Base-by-base conservation (phyloP, 371 early-diverging fungal genomes). In the Chytridiales sp. region DNA sequence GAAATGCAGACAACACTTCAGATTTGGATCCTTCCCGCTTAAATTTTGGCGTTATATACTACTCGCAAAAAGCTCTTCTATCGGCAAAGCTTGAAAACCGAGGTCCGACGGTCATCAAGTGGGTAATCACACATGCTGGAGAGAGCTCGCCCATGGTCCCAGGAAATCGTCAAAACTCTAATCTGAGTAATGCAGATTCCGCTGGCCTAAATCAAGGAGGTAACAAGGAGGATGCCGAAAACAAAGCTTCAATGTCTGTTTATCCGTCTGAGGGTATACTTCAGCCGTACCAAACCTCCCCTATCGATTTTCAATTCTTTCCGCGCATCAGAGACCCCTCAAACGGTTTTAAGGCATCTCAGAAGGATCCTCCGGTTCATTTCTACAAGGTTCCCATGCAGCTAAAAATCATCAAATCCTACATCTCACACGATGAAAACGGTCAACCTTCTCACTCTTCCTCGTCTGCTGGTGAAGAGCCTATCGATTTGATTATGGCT, bases 101-200 rank as follows among this genome's bases (percentile, higher is more conserved):
- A 11, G 60, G 61, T 4, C 35, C 55, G 4, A 51, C 4, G 6
- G 22, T 46, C 2, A 30, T 66, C 17, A 47, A 49, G 13, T 74
- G 74, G 74, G 74, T 63, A 5, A 72, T 77, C 24, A 66, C 69
- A 1, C 70, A 72, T 40, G 66, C 73, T 1, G 73, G 66, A 26
- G 67, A 70, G 35, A 63, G 50, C 39, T 32, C 35, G 41, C 73
- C 72, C 5, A 66, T 53, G 47, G 65, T 67, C 27, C 69, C 69
- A 50, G 6, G 17, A 39, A 21, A 11, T 5, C 5, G 26, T 15
- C 3, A 57, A 36, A 47, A 49, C 15, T 13, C 58, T 22, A 9
- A 36, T 22, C 31, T 21, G 17, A 5, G 32, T 17, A 22, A 6
- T 21, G 48, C 49, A 31, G 19, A 19, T 30, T 13, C 44, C 44